Conservation (phyloP, 179 eudicot species). For the Silene noctiflora region DNA sequence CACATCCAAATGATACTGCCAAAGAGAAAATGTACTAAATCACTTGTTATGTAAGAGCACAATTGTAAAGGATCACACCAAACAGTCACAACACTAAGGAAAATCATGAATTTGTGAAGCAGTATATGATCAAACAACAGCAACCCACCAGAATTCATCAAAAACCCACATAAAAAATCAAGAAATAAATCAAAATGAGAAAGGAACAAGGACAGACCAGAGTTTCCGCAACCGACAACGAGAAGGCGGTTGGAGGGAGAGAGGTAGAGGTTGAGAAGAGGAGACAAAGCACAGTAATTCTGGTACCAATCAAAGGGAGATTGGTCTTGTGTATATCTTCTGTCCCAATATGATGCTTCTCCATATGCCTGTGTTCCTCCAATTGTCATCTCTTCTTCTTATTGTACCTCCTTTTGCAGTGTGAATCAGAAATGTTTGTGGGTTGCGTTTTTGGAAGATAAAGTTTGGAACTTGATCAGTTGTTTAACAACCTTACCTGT, state of each 20-base stretch:
- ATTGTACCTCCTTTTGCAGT: background rate
- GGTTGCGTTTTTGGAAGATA: too few species aligned
- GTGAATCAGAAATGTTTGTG: too few species aligned
- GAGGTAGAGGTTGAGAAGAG: slow-evolving; percentile 56
- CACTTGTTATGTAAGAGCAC: too few species aligned
- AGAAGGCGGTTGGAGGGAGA: slow-evolving; percentile 43
- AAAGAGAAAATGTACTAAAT: too few species aligned
- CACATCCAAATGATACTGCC: too few species aligned
- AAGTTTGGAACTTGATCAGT: too few species aligned
- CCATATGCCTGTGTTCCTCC: slow-evolving; percentile 59
- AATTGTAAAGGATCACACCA: too few species aligned
- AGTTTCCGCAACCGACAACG: slow-evolving; percentile 71
- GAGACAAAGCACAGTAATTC: slow-evolving; percentile 54
- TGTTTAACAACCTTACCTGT: too few species aligned
- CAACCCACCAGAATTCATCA: background rate
- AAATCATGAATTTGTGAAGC: background rate
- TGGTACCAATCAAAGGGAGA: slow-evolving; percentile 83
- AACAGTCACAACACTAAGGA: too few species aligned
- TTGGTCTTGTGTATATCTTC: slow-evolving; percentile 50
- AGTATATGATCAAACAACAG: background rate
- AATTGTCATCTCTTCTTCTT: slow-evolving; percentile 28
- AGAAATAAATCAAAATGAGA: background rate
- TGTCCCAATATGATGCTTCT: slow-evolving; percentile 75
- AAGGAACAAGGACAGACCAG: slow-evolving; percentile 38
- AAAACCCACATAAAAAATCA: background rate